Percentiles rank a stretch among this genome's conserved stretches.
Conservation (phyloP, 106 monocot species). For the Dioscorea zingiberensis region DNA sequence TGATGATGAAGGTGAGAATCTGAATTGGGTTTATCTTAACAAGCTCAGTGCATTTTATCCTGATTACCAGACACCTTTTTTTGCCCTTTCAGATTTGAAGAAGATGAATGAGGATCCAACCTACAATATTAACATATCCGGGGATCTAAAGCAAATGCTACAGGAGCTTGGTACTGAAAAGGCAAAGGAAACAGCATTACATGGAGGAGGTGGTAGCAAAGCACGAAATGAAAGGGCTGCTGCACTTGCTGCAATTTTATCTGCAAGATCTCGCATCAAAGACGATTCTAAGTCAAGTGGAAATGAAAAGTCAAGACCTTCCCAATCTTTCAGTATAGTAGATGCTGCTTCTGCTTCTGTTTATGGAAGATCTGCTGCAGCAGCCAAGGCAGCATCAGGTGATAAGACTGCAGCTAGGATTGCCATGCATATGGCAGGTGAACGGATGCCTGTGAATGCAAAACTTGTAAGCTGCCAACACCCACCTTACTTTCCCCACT, state of each 20-base stretch:
- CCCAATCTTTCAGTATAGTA: slow-evolving; percentile 77
- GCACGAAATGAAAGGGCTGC: slow-evolving; percentile 94
- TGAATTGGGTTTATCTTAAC: background rate
- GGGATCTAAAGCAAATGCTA: slow-evolving; percentile 98
- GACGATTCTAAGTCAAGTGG: slow-evolving; percentile 44
- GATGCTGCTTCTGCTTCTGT: slow-evolving; percentile 98
- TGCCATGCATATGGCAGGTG: slow-evolving; percentile 92
- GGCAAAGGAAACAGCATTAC: slow-evolving; percentile 66
- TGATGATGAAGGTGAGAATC: slow-evolving; percentile 83
- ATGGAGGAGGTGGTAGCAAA: slow-evolving; percentile 93
- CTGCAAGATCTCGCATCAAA: slow-evolving; percentile 59
- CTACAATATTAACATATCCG: slow-evolving; percentile 93
- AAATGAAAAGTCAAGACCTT: slow-evolving; percentile 41
- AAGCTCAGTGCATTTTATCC: background rate
- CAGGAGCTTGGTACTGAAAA: slow-evolving; percentile 88
- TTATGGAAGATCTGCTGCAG: slow-evolving; percentile 86
- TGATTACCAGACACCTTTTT: background rate
- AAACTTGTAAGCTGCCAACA: slow-evolving; percentile 54
- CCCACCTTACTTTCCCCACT: background rate
- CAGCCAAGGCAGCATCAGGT: slow-evolving; percentile 78
- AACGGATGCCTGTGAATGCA: slow-evolving; percentile 80
- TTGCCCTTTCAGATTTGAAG: slow-evolving; percentile 42
- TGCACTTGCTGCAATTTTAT: slow-evolving; percentile 71
- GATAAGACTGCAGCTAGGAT: slow-evolving; percentile 87
- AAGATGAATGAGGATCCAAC: slow-evolving; percentile 87